Conservation (phyloP, 441 rosid genomes). For the Gossypium aridum region DNA sequence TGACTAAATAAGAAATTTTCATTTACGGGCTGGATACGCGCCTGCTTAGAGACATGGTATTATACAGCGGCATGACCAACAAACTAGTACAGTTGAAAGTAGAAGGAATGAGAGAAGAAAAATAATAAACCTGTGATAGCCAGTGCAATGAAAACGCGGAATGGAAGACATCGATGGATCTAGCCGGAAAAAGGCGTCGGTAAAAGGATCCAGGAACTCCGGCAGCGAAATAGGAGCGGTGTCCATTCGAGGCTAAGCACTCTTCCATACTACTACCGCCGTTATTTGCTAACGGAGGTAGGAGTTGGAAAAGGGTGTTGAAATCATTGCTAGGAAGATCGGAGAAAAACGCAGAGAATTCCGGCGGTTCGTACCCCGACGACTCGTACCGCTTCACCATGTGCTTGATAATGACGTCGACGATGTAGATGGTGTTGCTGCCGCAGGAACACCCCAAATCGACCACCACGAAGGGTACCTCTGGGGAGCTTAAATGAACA, state of each 20-base stretch:
- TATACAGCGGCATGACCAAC: neutral
- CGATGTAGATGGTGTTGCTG: slow-evolving; percentile 52
- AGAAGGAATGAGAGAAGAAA: neutral
- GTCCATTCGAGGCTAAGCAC: slow-evolving; percentile 61
- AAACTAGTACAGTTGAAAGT: neutral
- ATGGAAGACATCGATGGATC: slow-evolving; percentile 70
- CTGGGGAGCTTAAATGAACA: slow-evolving; percentile 44
- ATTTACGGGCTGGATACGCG: too few species aligned
- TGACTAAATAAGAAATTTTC: too few species aligned
- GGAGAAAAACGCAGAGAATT: slow-evolving; percentile 75
- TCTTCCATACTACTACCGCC: slow-evolving; percentile 77
- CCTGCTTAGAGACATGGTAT: neutral
- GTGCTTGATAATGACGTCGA: slow-evolving; percentile 75
- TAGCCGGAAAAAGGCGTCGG: slow-evolving; percentile 73
- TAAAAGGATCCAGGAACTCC: slow-evolving; percentile 92
- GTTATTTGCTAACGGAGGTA: slow-evolving; percentile 57
- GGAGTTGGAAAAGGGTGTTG: slow-evolving; percentile 86
- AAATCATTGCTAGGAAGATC: slow-evolving; percentile 93
- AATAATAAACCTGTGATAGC: slow-evolving; percentile 73
- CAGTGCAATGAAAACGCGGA: slow-evolving; percentile 93
- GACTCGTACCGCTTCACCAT: slow-evolving; percentile 62
- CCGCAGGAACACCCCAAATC: slow-evolving; percentile 87
- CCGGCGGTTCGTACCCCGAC: slow-evolving; percentile 50
- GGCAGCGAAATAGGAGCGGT: slow-evolving; percentile 71
- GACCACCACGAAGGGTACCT: slow-evolving; percentile 57